Evolutionary conservation across 2,329 filamentous ascomycete species (phyloP), one percentile per base, ranked within the genome.

Genomic region (Triangularia verruculosa): DNA sequence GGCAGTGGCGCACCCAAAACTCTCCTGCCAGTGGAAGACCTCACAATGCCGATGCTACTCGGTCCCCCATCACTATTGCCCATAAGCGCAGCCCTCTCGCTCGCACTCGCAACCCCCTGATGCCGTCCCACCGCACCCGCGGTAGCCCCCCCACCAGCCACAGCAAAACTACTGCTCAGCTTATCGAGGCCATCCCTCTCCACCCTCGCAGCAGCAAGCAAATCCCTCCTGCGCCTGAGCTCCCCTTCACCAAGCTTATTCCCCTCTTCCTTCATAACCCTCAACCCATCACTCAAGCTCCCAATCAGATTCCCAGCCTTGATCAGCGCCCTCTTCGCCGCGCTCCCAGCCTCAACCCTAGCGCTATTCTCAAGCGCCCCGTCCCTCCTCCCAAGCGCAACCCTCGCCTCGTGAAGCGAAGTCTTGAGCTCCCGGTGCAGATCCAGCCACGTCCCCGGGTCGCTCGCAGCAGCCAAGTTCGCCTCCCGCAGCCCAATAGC

Each of bases 141-240:
- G 2, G 47, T 58, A 9, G 52, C 56, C 17, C 57, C 61, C 12
- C 56, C 56, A 15, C 61, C 55, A 20, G 79, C 69, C 77, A 79
- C 66, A 28, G 78, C 74, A 66, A 82, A 75, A 62, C 75, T 88
- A 67, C 88, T 86, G 71, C 89, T 85, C 34, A 93, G 80, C 72
- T 86, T 87, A 70, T 95, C 91, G 17, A 95, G 78, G 2, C 88
- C 89, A 62, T 94, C 90, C 62, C 87, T 84, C 75, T 95, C 91
- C 70, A 90, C 89, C 70, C 85, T 82, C 6, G 89, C 89, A 12
- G 87, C 83, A 1, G 84, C 83, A 3, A 95, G 76, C 66, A 94
- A 78, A 74, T 95, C 91, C 62, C 86, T 81, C 57, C 92, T 79
- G 6, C 92, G 79, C 53, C 90, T 80, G 32, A 93, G 77, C 78